A percentile compares a stretch with the other conserved stretches of the same genome.
Conservation (phyloP, 2,329 filamentous ascomycete species). For the Talaromyces sp. region DNA sequence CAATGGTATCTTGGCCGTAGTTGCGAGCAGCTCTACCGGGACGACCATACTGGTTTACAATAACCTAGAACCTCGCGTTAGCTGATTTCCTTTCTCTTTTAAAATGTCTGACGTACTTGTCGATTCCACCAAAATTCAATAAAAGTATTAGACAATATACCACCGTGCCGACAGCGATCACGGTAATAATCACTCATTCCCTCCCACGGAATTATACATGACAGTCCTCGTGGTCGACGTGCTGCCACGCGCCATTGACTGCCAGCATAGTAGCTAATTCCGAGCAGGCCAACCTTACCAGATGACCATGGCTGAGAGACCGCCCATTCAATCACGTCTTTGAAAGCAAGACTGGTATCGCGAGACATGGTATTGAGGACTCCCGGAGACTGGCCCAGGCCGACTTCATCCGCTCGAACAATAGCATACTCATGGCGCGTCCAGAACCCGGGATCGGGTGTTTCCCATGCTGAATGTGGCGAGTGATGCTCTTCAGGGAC, state of each 20-base stretch:
- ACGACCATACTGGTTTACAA: slow-evolving; percentile 64
- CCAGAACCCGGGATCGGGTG: slow-evolving; percentile 55
- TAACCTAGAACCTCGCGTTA: slow-evolving; percentile 10
- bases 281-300: slow-evolving; percentile 48
- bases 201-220: slow-evolving; percentile 52
- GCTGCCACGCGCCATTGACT: slow-evolving; percentile 54
- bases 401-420: slow-evolving; percentile 51
- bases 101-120: slow-evolving; percentile 42
- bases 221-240: slow-evolving; percentile 46
- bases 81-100: not conserved
- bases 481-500: slow-evolving; percentile 52
- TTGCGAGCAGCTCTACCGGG: slow-evolving; percentile 46
- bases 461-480: slow-evolving; percentile 55
- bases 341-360: slow-evolving; percentile 49
- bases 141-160: slow-evolving; percentile 55
- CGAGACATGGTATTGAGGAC: slow-evolving; percentile 50
- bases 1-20: slow-evolving; percentile 46
- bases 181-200: slow-evolving; percentile 54
- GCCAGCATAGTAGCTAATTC: slow-evolving; percentile 45
- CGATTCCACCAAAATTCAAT: slow-evolving; percentile 64
- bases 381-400: slow-evolving; percentile 49
- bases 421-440: slow-evolving; percentile 51
- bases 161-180: slow-evolving; percentile 57
- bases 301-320: slow-evolving; percentile 44
- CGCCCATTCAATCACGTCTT: slow-evolving; percentile 50